Evolutionary conservation across 2,329 filamentous ascomycete genomes (phyloP).

Genomic region (Ophiostoma himal-ulmi): DNA sequence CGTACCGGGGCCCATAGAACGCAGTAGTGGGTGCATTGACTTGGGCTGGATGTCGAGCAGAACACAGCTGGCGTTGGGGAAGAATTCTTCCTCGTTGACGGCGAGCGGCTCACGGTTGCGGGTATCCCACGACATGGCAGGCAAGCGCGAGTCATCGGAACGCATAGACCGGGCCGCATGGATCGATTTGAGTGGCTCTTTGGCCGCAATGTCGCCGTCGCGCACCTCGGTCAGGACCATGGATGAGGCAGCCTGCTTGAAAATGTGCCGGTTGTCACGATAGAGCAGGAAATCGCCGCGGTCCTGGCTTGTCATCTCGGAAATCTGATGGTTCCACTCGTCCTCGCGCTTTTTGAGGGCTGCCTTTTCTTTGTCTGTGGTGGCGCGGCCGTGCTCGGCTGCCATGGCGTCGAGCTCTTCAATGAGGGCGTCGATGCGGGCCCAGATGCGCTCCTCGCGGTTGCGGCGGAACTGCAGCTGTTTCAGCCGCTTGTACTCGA

Average conservation of each 20-base stretch:
- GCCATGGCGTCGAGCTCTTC: background rate
- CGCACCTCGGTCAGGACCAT: background rate
- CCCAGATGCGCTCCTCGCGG: slow-evolving; percentile 1
- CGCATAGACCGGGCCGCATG: background rate
- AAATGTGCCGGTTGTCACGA: slow-evolving; percentile 51
- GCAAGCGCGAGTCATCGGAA: slow-evolving; percentile 30
- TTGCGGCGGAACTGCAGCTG: slow-evolving; percentile 15
- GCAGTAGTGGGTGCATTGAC: slow-evolving; percentile 44
- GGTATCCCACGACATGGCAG: slow-evolving; percentile 61
- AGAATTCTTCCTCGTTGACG: slow-evolving; percentile 57
- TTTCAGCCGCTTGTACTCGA: background rate
- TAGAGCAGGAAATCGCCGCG: slow-evolving; percentile 29
- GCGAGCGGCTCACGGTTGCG: slow-evolving; percentile 65
- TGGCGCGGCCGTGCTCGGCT: background rate
- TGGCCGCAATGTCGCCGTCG: background rate
- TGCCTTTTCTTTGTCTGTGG: background rate
- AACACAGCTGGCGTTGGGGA: slow-evolving; percentile 50
- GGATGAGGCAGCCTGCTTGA: slow-evolving; percentile 35
- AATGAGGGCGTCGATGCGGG: background rate
- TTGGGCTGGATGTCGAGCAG: slow-evolving; percentile 65
- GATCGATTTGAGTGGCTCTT: background rate
- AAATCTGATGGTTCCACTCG: slow-evolving; percentile 21
- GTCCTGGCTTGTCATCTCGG: slow-evolving; percentile 22
- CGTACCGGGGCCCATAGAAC: slow-evolving; percentile 39
- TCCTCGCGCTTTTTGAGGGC: background rate